A percentile compares a stretch with the other conserved stretches of the same genome.
Conservation (phyloP, 169 alveolate genomes). For the Toxoplasma gondii region DNA sequence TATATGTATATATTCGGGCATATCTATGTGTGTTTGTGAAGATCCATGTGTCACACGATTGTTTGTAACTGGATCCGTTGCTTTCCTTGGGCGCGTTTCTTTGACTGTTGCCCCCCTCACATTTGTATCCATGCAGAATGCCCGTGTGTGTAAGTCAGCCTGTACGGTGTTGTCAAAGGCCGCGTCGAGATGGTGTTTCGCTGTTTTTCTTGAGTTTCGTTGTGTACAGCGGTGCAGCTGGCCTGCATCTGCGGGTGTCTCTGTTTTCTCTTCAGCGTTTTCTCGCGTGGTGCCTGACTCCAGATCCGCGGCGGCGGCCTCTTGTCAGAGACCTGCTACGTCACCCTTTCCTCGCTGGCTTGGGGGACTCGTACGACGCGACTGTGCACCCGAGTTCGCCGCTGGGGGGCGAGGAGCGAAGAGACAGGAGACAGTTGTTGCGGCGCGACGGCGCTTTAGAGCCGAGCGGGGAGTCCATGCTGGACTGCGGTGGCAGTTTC, state of each 20-base stretch:
- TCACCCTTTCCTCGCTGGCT: conserved; percentile 11
- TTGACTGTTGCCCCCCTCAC: too few species aligned
- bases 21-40: too few species aligned
- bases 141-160: too few species aligned
- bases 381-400: not conserved
- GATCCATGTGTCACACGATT: too few species aligned
- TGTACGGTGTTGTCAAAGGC: too few species aligned
- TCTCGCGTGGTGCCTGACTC: not conserved
- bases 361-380: not conserved
- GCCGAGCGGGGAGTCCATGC: not conserved
- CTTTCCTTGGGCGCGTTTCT: too few species aligned
- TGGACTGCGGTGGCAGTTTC: conserved; percentile 21
- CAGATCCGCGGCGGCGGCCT: conserved; percentile 2
- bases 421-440: not conserved
- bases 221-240: too few species aligned
- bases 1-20: too few species aligned
- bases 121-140: too few species aligned
- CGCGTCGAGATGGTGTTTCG: not conserved
- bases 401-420: not conserved
- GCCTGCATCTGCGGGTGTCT: too few species aligned
- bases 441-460: not conserved
- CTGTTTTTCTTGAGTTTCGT: not conserved
- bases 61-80: too few species aligned
- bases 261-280: not conserved
- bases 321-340: not conserved